Conservation (phyloP, 257 asterid genomes). For the Petunia secreta region DNA sequence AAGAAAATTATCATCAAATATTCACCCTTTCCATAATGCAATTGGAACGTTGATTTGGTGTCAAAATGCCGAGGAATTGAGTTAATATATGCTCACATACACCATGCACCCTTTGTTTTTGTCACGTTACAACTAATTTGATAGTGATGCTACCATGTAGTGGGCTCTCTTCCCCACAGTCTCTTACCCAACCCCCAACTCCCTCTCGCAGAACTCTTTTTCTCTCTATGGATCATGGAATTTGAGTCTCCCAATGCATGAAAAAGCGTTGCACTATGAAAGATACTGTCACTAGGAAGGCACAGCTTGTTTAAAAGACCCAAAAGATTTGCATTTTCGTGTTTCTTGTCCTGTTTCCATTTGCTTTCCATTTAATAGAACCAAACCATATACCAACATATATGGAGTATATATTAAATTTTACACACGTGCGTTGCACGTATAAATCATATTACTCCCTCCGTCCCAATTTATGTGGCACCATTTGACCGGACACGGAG, state of each 20-base stretch:
- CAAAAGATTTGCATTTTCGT: slow-evolving; percentile 26
- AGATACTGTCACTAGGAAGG: slow-evolving; percentile 30
- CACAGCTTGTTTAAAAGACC: slow-evolving; percentile 41
- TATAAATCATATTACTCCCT: not conserved
- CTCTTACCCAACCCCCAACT: slow-evolving; percentile 27
- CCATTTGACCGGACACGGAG: too few relatives aligned
- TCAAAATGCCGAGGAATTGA: not conserved
- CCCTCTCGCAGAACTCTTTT: not conserved
- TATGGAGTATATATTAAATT: not conserved
- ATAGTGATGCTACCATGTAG: slow-evolving; percentile 50
- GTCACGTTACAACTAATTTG: slow-evolving; percentile 45
- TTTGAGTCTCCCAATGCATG: slow-evolving; percentile 62
- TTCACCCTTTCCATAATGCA: not conserved
- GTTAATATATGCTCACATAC: not conserved
- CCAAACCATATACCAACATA: not conserved
- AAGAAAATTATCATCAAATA: not conserved
- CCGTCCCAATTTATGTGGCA: too few relatives aligned
- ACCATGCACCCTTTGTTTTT: not conserved
- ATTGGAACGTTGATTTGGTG: not conserved
- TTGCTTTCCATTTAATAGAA: slow-evolving; percentile 23
- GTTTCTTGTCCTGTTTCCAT: slow-evolving; percentile 30
- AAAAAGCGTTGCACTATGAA: slow-evolving; percentile 27
- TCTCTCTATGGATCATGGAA: slow-evolving; percentile 54
- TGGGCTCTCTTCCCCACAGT: slow-evolving; percentile 30
- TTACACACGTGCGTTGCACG: not conserved